These are phyloP conservation scores for sweet orange (Citrus sinensis) DNA, from an alignment of 345 rosid species.

Conservation along the genomic window DVS_A1.0 CM039164.1:26266001-26266500, in stretches of 20 bases:
- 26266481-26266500: not conserved
- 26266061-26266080: not conserved
- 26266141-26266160: constrained; percentile 88
- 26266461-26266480: not conserved
- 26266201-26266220: not conserved
- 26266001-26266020: constrained; percentile 80
- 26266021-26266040: constrained; percentile 10
- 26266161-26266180: constrained; percentile 46
- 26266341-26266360: constrained; percentile 47
- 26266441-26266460: not conserved
- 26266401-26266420: not conserved
- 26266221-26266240: not conserved
- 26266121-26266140: constrained; percentile 94
- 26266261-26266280: constrained; percentile 74
- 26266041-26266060: not conserved
- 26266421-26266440: not conserved
- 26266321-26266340: constrained; percentile 88
- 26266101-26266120: constrained; percentile 63
- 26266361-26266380: not conserved
- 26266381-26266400: not conserved
- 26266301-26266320: constrained; percentile 91
- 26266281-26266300: constrained; percentile 98
- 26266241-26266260: constrained; percentile 36
- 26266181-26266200: not conserved
- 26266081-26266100: constrained; percentile 9